Conservation (phyloP, 83 land plant genomes). For the Thuja plicata region DNA sequence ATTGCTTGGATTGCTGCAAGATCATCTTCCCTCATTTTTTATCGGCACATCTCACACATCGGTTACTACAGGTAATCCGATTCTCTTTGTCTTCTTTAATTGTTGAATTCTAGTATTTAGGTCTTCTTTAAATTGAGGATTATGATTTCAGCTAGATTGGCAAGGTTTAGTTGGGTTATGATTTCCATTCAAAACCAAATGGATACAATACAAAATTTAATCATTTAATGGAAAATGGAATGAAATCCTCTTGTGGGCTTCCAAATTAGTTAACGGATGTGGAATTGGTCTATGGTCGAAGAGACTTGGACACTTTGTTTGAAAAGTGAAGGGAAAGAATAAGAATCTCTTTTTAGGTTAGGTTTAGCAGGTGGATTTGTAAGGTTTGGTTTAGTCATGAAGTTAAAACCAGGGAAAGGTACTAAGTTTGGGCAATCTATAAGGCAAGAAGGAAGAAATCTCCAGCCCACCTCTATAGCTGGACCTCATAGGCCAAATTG, state of each 20-base stretch:
- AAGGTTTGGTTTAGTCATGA: neutral
- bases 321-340: too few species aligned
- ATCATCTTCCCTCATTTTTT: too few species aligned
- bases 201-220: neutral
- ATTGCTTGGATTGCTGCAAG: too few species aligned
- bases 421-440: neutral
- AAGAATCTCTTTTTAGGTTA: too few species aligned
- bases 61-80: slow-evolving; percentile 50
- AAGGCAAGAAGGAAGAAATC: too few species aligned
- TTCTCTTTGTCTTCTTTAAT: neutral
- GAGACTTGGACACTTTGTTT: neutral
- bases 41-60: too few species aligned
- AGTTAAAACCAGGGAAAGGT: neutral
- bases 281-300: neutral
- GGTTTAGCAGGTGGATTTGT: too few species aligned
- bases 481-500: neutral
- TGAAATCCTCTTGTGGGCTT: neutral
- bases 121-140: neutral
- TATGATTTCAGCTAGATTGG: neutral
- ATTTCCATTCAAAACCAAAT: neutral
- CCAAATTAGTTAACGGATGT: neutral
- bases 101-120: neutral
- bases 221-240: neutral
- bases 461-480: neutral
- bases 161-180: neutral